phyloP scores from a whole-genome alignment of 2,329 filamentous ascomycete genomes.

The Fusarium sp. region DNA sequence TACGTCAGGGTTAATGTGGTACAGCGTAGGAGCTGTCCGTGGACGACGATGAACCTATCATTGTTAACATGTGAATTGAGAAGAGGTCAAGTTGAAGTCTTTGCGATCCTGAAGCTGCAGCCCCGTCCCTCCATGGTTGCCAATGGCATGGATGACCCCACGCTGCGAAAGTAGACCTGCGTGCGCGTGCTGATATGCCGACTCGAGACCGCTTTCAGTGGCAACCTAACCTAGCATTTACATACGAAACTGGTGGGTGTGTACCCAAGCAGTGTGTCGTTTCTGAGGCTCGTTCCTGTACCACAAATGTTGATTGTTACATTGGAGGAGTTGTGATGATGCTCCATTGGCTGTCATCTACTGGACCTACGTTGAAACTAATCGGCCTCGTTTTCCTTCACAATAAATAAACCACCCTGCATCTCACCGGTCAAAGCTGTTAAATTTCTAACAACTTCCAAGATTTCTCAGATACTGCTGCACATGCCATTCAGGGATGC shows the following conservation, averaged over 20 bases:
- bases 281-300: slow-evolving; percentile 12
- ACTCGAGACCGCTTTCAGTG: slow-evolving; percentile 25
- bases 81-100: slow-evolving; percentile 34
- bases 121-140: slow-evolving; percentile 6
- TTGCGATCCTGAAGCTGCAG: slow-evolving; percentile 29
- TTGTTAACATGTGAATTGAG: slow-evolving; percentile 42
- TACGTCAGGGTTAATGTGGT: slow-evolving; percentile 30
- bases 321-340: background rate
- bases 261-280: slow-evolving; percentile 8
- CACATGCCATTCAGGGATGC: slow-evolving; percentile 13
- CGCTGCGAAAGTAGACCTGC: slow-evolving; percentile 22
- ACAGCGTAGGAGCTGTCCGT: slow-evolving; percentile 24
- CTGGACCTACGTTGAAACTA: background rate
- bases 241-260: background rate
- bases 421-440: background rate
- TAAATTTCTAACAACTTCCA: background rate
- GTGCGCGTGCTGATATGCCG: slow-evolving; percentile 38
- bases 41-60: slow-evolving; percentile 44
- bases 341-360: background rate
- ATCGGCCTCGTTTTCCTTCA: background rate
- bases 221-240: background rate
- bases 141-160: slow-evolving; percentile 31
- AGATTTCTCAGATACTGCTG: background rate
- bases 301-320: background rate
- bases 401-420: background rate